Evolutionary conservation across 352 stramenopile species (phyloP).

Genomic region (Phytophthora cactorum): DNA sequence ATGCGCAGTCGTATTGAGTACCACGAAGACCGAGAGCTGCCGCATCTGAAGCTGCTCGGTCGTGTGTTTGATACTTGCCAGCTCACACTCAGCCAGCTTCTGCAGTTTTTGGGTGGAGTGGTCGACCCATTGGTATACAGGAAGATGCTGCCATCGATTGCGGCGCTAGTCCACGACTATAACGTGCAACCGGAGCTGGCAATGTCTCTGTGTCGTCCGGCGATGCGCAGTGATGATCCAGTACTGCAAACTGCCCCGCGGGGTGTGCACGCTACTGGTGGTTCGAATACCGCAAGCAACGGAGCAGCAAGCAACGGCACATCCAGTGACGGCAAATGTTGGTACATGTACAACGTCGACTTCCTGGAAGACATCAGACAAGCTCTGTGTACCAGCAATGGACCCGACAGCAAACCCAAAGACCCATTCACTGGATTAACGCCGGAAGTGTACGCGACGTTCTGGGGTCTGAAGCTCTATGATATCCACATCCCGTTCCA

Average conservation of each 20-base stretch:
- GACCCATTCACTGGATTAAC: slow-evolving; percentile 74
- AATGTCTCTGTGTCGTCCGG: slow-evolving; percentile 80
- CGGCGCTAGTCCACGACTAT: slow-evolving; percentile 71
- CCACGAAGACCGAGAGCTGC: slow-evolving; percentile 56
- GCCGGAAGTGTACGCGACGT: slow-evolving; percentile 81
- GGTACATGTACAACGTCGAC: slow-evolving; percentile 71
- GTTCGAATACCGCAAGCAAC: slow-evolving; percentile 36
- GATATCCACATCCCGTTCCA: slow-evolving; percentile 88
- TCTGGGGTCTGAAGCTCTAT: slow-evolving; percentile 89
- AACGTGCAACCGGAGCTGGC: slow-evolving; percentile 76
- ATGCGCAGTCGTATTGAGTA: slow-evolving; percentile 88
- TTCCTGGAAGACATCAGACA: slow-evolving; percentile 66
- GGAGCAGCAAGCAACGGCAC: slow-evolving; percentile 12
- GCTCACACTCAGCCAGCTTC: slow-evolving; percentile 84
- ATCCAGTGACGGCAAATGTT: slow-evolving; percentile 39
- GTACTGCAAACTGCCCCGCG: slow-evolving; percentile 70
- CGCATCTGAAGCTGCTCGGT: slow-evolving; percentile 82
- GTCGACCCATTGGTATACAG: slow-evolving; percentile 74
- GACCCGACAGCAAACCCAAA: slow-evolving; percentile 26
- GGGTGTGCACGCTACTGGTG: slow-evolving; percentile 57
- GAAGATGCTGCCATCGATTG: slow-evolving; percentile 75
- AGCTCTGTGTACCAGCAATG: slow-evolving; percentile 38
- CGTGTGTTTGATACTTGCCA: slow-evolving; percentile 86
- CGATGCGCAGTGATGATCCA: slow-evolving; percentile 78
- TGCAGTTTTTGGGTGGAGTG: slow-evolving; percentile 85